Percentiles rank a stretch among this genome's conserved stretches.
phyloP scores from a whole-genome alignment of 768 basidiomycete species.

The Russula emetica region DNA sequence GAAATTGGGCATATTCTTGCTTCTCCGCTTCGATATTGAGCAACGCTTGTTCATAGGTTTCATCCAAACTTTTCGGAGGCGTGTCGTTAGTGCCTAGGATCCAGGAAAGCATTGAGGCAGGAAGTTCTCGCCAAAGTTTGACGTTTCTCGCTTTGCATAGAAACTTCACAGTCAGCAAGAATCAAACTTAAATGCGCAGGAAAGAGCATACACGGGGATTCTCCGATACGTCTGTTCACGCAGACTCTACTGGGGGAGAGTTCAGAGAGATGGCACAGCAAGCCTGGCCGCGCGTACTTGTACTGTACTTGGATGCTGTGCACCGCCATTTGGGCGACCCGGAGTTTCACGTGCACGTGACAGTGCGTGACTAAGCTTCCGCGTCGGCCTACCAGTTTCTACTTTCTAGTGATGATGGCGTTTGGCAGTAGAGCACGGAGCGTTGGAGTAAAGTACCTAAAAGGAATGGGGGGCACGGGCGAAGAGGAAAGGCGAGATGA shows the following conservation, averaged over 20 bases:
- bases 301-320: too few relatives aligned
- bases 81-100: neutral
- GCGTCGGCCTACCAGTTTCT: too few relatives aligned
- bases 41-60: slow-evolving; percentile 7
- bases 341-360: too few relatives aligned
- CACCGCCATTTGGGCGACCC: too few relatives aligned
- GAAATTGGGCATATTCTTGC: neutral
- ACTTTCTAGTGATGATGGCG: too few relatives aligned
- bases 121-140: slow-evolving; percentile 2
- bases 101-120: neutral
- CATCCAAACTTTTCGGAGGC: slow-evolving; percentile 6
- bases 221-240: neutral
- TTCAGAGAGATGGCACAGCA: neutral
- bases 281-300: neutral
- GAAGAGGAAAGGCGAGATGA: too few relatives aligned
- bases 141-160: slow-evolving; percentile 5
- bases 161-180: neutral
- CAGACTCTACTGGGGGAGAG: neutral
- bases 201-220: neutral
- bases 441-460: too few relatives aligned
- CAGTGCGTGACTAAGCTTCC: too few relatives aligned
- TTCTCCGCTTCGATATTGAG: slow-evolving; percentile 10
- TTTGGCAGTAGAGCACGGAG: too few relatives aligned
- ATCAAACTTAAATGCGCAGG: neutral
- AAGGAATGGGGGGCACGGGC: too few relatives aligned